phyloP scores from a whole-genome alignment of 2,329 filamentous ascomycete species.

The Tolypocladium tropicale region DNA sequence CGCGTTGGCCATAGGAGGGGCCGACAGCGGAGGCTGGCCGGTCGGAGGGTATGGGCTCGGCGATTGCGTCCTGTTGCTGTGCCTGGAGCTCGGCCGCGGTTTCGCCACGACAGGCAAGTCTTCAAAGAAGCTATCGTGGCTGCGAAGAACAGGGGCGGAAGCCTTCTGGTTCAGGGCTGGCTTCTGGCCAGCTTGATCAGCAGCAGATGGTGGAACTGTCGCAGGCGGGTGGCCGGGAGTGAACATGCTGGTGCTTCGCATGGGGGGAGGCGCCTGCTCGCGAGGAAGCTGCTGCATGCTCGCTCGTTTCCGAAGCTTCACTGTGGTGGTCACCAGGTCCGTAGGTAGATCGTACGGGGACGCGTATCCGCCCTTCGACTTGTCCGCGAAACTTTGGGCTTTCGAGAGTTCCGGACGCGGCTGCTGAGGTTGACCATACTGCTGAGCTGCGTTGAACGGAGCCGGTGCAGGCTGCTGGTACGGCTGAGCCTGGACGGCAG shows the following conservation, averaged over 20 bases:
- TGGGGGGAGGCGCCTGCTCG: constrained; percentile 33
- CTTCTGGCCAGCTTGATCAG: constrained; percentile 20
- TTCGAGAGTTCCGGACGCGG: constrained; percentile 38
- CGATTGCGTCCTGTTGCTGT: constrained; percentile 33
- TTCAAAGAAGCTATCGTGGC: constrained; percentile 60
- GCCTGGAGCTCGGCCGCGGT: constrained; percentile 50
- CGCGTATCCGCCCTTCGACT: constrained; percentile 81
- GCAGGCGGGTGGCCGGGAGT: constrained; percentile 14
- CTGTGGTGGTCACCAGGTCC: constrained; percentile 48
- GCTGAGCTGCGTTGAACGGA: constrained; percentile 16
- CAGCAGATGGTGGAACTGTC: constrained; percentile 10
- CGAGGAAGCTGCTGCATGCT: constrained; percentile 46
- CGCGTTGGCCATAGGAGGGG: constrained; percentile 15
- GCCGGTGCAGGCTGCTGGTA: constrained; percentile 13
- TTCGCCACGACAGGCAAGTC: constrained; percentile 57
- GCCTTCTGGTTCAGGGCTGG: constrained; percentile 21
- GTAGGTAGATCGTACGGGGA: constrained; percentile 94
- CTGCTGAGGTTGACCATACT: constrained; percentile 27
- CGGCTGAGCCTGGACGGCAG: constrained; percentile 7
- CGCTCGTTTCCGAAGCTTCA: constrained; percentile 57
- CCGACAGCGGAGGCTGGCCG: neutral
- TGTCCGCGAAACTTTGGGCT: constrained; percentile 79
- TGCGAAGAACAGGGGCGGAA: constrained; percentile 21
- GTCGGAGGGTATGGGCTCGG: constrained; percentile 17
- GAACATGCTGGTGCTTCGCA: constrained; percentile 54